A percentile compares a stretch with the other conserved stretches of the same genome.
phyloP scores from a whole-genome alignment of 306 rosid genomes.

The Vigna trinervia region DNA sequence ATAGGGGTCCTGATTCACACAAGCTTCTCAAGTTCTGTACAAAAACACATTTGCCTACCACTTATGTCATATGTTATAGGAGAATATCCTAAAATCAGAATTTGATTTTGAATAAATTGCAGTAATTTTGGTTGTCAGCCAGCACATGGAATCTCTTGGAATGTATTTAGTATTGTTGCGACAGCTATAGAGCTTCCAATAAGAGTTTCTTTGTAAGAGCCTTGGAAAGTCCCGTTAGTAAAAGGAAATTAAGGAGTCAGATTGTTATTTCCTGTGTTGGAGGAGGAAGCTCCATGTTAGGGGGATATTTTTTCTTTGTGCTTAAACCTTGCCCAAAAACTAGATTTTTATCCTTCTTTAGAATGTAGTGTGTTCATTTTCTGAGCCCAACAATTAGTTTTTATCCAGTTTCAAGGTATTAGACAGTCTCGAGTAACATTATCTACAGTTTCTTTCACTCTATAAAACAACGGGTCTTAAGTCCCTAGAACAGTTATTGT shows the following conservation, averaged over 20 bases:
- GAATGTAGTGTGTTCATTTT: background rate
- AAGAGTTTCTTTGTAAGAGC: slow-evolving; percentile 76
- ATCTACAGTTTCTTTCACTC: slow-evolving; percentile 23
- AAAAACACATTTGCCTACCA: no score
- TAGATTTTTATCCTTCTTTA: background rate
- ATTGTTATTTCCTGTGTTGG: background rate
- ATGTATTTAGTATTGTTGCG: slow-evolving; percentile 9
- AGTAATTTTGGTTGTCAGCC: background rate
- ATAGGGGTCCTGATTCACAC: background rate
- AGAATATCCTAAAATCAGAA: no score
- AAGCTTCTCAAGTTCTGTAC: no score
- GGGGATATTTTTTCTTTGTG: background rate
- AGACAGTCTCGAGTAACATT: background rate
- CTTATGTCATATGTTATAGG: no score
- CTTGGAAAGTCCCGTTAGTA: slow-evolving; percentile 85
- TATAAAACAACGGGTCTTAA: background rate
- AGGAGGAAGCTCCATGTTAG: background rate
- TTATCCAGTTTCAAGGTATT: slow-evolving; percentile 25
- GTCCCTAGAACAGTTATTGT: background rate
- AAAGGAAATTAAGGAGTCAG: background rate
- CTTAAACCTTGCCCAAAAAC: background rate
- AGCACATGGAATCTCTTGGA: slow-evolving; percentile 21
- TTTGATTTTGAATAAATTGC: background rate
- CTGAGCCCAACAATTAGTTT: background rate
- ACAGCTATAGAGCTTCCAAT: slow-evolving; percentile 64